Evolutionary conservation across 768 basidiomycete genomes (phyloP).

Genomic region (Rhizopogon rudus): DNA sequence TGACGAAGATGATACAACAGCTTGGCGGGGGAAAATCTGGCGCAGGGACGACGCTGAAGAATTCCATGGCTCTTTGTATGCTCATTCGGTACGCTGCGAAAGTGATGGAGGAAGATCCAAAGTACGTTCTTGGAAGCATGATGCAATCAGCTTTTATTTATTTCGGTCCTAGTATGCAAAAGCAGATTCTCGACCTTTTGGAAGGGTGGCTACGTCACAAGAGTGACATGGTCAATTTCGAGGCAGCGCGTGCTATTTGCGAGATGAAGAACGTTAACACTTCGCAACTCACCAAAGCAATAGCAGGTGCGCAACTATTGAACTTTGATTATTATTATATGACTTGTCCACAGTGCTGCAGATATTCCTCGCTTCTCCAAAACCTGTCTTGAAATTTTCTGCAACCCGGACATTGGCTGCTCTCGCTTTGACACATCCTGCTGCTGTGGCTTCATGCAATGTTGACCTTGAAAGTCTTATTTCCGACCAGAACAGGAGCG

Average conservation of each 20-base stretch:
- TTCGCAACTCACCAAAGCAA: constrained; percentile 78
- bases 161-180: constrained; percentile 62
- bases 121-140: constrained; percentile 51
- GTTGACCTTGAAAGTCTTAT: constrained; percentile 96
- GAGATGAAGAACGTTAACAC: constrained; percentile 86
- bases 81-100: constrained; percentile 97
- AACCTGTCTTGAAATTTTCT: constrained; percentile 93
- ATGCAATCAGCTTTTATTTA: constrained; percentile 2
- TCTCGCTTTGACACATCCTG: constrained; percentile 82
- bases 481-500: constrained; percentile 90
- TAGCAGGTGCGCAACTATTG: constrained; percentile 60
- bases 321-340: neutral
- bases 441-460: constrained; percentile 87
- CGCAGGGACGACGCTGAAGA: constrained; percentile 80
- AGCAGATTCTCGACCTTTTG: constrained; percentile 88
- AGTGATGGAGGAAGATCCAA: constrained; percentile 97
- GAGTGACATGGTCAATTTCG: constrained; percentile 99
- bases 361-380: constrained; percentile 93
- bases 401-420: constrained; percentile 92
- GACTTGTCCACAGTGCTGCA: constrained; percentile 64
- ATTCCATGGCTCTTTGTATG: constrained; percentile 98
- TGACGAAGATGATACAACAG: constrained; percentile 99
- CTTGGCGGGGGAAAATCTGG: constrained; percentile 86
- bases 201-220: constrained; percentile 97
- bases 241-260: constrained; percentile 95